These are phyloP conservation scores for Tylopilus orsonianus DNA, from an alignment of 1,284 basidiomycete genomes.

Conservation along the genomic window DNA sequence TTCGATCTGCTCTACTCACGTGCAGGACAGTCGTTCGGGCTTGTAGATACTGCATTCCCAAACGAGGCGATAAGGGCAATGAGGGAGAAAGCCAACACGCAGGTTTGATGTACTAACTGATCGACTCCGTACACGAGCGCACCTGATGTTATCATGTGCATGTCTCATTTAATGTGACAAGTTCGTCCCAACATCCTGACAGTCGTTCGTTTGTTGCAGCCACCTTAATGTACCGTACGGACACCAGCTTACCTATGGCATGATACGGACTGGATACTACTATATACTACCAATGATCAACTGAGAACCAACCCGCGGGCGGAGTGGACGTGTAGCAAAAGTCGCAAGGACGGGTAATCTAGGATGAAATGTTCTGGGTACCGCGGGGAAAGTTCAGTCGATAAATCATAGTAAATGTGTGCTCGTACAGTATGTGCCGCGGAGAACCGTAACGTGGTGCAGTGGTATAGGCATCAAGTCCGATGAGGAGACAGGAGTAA, in stretches of 20 bases:
- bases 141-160: neutral
- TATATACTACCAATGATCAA: constrained; percentile 2
- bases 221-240: constrained; percentile 7
- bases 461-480: constrained; percentile 18
- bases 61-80: constrained; percentile 16
- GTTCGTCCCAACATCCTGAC: no score
- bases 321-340: neutral
- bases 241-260: neutral
- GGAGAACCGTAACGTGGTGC: constrained; percentile 20
- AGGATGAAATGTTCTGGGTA: constrained; percentile 17
- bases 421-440: constrained; percentile 28
- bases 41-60: constrained; percentile 27
- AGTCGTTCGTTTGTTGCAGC: constrained; percentile 7
- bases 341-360: constrained; percentile 7
- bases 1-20: constrained; percentile 32
- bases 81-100: constrained; percentile 11
- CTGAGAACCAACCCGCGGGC: neutral
- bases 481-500: constrained; percentile 11
- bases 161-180: no score
- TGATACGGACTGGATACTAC: constrained; percentile 1
- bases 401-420: constrained; percentile 31
- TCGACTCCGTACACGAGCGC: no score
- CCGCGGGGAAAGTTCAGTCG: constrained; percentile 16
- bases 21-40: constrained; percentile 14
- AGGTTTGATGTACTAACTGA: constrained; percentile 1